phyloP scores from a whole-genome alignment of 202 grass and related monocot genomes.

The Zizania palustris region DNA sequence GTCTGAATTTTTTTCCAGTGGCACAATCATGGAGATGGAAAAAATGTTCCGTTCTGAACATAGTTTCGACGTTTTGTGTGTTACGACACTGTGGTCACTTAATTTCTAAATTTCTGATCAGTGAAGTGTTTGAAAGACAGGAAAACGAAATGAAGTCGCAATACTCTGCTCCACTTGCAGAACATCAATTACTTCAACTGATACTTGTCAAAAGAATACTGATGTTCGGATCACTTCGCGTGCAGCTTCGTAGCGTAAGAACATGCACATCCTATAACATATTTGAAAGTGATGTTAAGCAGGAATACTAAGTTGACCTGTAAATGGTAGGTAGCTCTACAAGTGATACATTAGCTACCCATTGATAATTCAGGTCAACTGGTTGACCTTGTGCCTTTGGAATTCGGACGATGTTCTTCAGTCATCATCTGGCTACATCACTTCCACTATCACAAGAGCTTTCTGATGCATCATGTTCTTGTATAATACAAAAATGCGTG shows the following conservation, averaged over 20 bases:
- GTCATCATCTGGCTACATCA: conserved; percentile 42
- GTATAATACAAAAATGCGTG: conserved; percentile 25
- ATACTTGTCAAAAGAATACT: neutral
- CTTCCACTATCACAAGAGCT: conserved; percentile 8
- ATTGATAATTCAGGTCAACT: conserved; percentile 47
- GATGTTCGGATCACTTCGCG: neutral
- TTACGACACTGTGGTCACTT: neutral
- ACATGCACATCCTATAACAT: neutral
- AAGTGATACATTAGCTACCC: conserved; percentile 24
- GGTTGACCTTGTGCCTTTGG: conserved; percentile 42
- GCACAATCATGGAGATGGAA: conserved; percentile 26
- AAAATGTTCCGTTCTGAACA: neutral
- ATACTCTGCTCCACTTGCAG: neutral
- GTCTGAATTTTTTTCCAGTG: neutral
- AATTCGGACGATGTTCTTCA: conserved; percentile 40
- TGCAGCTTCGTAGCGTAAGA: conserved; percentile 22
- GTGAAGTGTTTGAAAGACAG: neutral
- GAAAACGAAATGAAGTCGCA: neutral
- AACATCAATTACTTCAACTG: neutral
- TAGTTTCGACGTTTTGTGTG: neutral
- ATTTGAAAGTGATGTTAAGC: neutral
- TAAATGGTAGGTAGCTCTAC: conserved; percentile 7
- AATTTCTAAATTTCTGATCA: neutral
- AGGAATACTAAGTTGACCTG: conserved; percentile 15
- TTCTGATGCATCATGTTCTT: conserved; percentile 27